A percentile compares a stretch with the other conserved stretches of the same genome.
Evolutionary conservation across 1,139 yeast genomes (phyloP).

Genomic region (Lodderomyces jiufengensis): DNA sequence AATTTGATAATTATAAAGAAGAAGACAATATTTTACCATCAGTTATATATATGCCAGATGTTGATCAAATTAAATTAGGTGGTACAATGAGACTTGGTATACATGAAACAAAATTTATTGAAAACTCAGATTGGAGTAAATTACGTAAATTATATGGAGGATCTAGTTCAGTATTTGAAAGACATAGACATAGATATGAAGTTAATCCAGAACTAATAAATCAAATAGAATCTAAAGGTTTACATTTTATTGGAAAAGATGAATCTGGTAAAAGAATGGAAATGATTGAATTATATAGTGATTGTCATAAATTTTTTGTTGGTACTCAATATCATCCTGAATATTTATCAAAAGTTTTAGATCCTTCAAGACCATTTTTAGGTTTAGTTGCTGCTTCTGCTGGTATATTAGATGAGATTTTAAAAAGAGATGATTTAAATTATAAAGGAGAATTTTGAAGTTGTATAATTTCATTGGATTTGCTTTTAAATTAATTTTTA

Average conservation of each 20-base stretch:
- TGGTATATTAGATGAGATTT: slow-evolving; percentile 67
- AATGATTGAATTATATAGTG: slow-evolving; percentile 63
- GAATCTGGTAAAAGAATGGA: slow-evolving; percentile 92
- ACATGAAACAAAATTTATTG: slow-evolving; percentile 81
- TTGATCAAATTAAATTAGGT: slow-evolving; percentile 91
- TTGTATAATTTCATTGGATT: too few relatives aligned
- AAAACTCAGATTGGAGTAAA: slow-evolving; percentile 63
- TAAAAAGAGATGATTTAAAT: slow-evolving; percentile 43
- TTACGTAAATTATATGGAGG: slow-evolving; percentile 82
- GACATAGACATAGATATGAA: slow-evolving; percentile 99
- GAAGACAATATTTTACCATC: slow-evolving; percentile 50
- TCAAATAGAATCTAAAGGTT: slow-evolving; percentile 70
- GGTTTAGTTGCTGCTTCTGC: slow-evolving; percentile 94
- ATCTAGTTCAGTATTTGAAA: slow-evolving; percentile 68
- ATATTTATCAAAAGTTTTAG: slow-evolving; percentile 90
- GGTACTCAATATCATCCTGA: slow-evolving; percentile 99
- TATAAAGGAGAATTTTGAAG: slow-evolving; percentile 43
- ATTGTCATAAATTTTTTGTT: slow-evolving; percentile 77
- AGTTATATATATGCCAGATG: slow-evolving; percentile 98
- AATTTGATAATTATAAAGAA: slow-evolving; percentile 68
- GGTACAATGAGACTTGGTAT: slow-evolving; percentile 99
- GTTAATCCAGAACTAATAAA: slow-evolving; percentile 81
- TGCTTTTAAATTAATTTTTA: too few relatives aligned
- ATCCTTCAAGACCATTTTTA: slow-evolving; percentile 93
- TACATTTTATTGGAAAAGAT: slow-evolving; percentile 90